Conservation (phyloP, 2,329 filamentous ascomycete genomes). For the Paecilomyces variotii region DNA sequence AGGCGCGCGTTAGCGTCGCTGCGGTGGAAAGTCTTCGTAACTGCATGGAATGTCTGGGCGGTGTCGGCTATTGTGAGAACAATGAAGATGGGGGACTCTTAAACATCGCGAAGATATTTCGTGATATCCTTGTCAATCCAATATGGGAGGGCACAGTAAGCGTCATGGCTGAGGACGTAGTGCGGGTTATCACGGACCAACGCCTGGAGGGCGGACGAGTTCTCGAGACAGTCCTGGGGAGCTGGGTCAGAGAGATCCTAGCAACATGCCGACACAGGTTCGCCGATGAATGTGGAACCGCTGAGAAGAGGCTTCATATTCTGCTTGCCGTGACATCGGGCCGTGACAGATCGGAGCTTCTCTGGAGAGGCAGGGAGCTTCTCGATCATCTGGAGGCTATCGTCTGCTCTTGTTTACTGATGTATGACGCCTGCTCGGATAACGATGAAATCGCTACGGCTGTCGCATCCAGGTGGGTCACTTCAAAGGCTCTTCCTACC, state of each 20-base stretch:
- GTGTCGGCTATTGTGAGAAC: constrained; percentile 24
- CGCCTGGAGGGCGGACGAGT: background rate
- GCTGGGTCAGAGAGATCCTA: background rate
- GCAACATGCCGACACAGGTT: background rate
- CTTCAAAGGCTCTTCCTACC: background rate
- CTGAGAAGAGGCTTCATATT: background rate
- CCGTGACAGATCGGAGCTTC: background rate
- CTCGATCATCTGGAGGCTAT: background rate
- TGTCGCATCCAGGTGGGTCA: background rate
- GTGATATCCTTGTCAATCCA: constrained; percentile 50
- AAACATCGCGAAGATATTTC: constrained; percentile 57
- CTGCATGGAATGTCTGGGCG: constrained; percentile 25
- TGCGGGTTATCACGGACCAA: constrained; percentile 19
- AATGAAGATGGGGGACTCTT: constrained; percentile 44
- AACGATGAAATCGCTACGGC: background rate
- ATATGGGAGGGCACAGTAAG: constrained; percentile 63
- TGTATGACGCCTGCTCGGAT: background rate
- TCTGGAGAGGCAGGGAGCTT: background rate
- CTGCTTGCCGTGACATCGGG: background rate
- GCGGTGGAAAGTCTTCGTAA: constrained; percentile 14
- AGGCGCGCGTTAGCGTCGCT: constrained; percentile 19
- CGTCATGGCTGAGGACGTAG: constrained; percentile 50
- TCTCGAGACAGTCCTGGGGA: background rate
- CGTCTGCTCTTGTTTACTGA: background rate
- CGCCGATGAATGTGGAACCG: background rate